Evolutionary conservation across 2,329 filamentous ascomycete genomes (phyloP).

Genomic region (Didymella keratinophila): DNA sequence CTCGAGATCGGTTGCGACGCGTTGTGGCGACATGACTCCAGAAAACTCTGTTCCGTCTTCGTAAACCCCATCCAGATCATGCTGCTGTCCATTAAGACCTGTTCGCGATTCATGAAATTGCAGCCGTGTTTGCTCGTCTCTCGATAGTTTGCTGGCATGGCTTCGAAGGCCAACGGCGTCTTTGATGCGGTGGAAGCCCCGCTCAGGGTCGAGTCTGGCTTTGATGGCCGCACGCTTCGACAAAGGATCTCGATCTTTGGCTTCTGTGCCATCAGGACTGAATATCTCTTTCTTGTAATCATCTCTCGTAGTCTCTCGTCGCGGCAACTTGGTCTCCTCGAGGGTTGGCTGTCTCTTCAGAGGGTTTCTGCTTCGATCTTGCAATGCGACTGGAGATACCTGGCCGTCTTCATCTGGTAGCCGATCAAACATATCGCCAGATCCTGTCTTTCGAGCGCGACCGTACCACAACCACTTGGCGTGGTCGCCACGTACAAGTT

Average conservation of each 20-base stretch:
- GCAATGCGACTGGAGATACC: slow-evolving; percentile 65
- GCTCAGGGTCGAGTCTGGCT: slow-evolving; percentile 79
- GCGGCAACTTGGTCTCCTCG: slow-evolving; percentile 34
- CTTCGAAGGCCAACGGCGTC: slow-evolving; percentile 73
- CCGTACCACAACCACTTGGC: slow-evolving; percentile 96
- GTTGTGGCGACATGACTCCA: slow-evolving; percentile 26
- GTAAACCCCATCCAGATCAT: slow-evolving; percentile 22
- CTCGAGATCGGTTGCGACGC: slow-evolving; percentile 26
- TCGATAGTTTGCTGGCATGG: slow-evolving; percentile 52
- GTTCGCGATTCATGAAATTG: slow-evolving; percentile 27
- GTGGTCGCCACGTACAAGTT: slow-evolving; percentile 79
- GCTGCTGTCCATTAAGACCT: slow-evolving; percentile 24
- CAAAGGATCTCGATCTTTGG: slow-evolving; percentile 61
- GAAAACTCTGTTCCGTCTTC: slow-evolving; percentile 24
- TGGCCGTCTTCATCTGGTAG: slow-evolving; percentile 52
- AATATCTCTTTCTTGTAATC: slow-evolving; percentile 37
- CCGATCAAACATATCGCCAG: slow-evolving; percentile 51
- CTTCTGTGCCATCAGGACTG: slow-evolving; percentile 49
- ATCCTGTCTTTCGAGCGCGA: slow-evolving; percentile 73
- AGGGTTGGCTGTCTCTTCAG: slow-evolving; percentile 61
- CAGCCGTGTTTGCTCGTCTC: slow-evolving; percentile 44
- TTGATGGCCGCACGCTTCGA: slow-evolving; percentile 74
- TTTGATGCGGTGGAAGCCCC: slow-evolving; percentile 83
- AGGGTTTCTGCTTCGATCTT: slow-evolving; percentile 55
- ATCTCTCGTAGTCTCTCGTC: slow-evolving; percentile 43